Evolutionary conservation across 768 basidiomycete genomes (phyloP).

Genomic region (Suillus lakei): DNA sequence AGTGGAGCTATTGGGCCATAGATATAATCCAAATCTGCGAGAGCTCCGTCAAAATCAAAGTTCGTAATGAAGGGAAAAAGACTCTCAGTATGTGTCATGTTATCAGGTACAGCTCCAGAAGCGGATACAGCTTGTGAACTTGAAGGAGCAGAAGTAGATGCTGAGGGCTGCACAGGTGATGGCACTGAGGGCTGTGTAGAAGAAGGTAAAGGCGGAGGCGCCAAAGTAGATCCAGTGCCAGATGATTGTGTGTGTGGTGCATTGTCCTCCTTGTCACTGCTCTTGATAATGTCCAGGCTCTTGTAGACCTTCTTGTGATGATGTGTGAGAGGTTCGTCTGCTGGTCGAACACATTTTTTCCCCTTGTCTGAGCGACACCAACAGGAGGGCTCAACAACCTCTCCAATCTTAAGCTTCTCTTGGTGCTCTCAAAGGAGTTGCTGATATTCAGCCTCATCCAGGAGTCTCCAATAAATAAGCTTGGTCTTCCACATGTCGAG

Average conservation of each 20-base stretch:
- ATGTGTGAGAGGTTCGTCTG: neutral
- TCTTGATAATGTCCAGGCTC: neutral
- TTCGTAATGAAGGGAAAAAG: neutral
- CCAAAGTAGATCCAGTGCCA: neutral
- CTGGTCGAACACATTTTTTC: neutral
- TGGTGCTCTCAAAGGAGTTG: neutral
- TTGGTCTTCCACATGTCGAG: slow-evolving; percentile 7
- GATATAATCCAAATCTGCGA: no score
- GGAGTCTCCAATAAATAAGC: slow-evolving; percentile 1
- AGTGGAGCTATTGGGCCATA: no score
- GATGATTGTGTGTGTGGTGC: neutral
- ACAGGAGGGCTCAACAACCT: neutral
- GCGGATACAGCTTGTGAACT: neutral
- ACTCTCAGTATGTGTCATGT: neutral
- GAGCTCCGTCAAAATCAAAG: neutral
- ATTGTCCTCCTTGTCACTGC: neutral
- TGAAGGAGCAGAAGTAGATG: neutral
- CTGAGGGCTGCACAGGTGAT: neutral
- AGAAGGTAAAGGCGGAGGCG: neutral
- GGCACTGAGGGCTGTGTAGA: neutral
- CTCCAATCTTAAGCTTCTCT: slow-evolving; percentile 5
- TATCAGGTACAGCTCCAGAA: neutral
- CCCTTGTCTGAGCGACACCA: slow-evolving; percentile 4
- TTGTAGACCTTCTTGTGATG: neutral
- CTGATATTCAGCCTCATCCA: neutral